These are phyloP conservation scores for Fonsecaea pedrosoi DNA, from an alignment of 2,329 filamentous ascomycete genomes.

Conservation along the genomic window DNA sequence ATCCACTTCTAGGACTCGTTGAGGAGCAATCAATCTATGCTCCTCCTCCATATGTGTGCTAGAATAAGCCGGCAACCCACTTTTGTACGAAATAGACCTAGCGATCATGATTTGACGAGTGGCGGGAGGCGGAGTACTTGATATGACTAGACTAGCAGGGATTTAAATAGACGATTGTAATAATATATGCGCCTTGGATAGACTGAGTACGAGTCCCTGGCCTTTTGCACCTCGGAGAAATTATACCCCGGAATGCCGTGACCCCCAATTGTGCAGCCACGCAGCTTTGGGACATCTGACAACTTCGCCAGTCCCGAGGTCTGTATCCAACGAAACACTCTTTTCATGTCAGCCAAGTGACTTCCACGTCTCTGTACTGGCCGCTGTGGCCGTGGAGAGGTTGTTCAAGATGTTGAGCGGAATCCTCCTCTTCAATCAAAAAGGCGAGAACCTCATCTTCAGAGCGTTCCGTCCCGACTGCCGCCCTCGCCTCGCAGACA, in stretches of 20 bases:
- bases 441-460: conserved; percentile 99
- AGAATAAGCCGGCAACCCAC: conserved; percentile 1
- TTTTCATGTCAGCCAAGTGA: conserved; percentile 12
- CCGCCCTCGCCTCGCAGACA: conserved; percentile 93
- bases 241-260: not conserved
- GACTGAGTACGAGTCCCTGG: too few species aligned
- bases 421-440: conserved; percentile 98
- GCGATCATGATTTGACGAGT: not conserved
- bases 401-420: conserved; percentile 79
- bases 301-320: not conserved
- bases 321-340: not conserved
- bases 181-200: not conserved
- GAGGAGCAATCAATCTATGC: conserved; percentile 26
- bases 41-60: conserved; percentile 34
- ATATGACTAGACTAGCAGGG: not conserved
- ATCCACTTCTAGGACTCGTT: conserved; percentile 28
- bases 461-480: conserved; percentile 98
- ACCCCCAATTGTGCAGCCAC: not conserved
- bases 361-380: conserved; percentile 14
- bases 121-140: not conserved
- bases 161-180: conserved; percentile 1
- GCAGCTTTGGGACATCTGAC: not conserved
- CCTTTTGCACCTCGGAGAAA: not conserved
- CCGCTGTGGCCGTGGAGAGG: conserved; percentile 24
- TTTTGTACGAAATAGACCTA: not conserved